phyloP scores from a whole-genome alignment of 2,329 filamentous ascomycete genomes.

The Chaetomiaceae sp. region DNA sequence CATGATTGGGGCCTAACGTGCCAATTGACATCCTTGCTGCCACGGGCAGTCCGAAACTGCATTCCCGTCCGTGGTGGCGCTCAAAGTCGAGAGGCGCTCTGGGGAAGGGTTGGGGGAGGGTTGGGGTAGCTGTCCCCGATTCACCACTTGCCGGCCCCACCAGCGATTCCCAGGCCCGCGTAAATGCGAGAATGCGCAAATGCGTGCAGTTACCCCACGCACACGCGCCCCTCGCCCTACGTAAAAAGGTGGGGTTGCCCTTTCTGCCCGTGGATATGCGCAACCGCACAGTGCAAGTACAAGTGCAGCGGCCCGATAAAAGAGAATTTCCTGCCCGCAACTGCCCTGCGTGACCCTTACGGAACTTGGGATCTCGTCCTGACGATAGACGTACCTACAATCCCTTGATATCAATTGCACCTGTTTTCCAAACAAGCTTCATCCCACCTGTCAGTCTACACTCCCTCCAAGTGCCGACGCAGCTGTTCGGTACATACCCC shows the following conservation, averaged over 20 bases:
- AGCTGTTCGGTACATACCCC: too few species aligned
- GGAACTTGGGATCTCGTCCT: too few species aligned
- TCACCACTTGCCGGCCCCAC: conserved; percentile 13
- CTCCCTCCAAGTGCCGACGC: too few species aligned
- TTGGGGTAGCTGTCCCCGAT: background rate
- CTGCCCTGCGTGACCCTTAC: background rate
- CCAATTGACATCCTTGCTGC: conserved; percentile 11
- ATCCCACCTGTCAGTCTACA: too few species aligned
- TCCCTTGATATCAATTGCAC: too few species aligned
- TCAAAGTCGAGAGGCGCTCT: background rate
- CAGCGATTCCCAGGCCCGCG: background rate
- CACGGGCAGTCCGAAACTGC: background rate
- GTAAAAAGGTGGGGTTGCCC: conserved; percentile 19
- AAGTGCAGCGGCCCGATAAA: conserved; percentile 5
- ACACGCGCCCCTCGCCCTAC: conserved; percentile 6
- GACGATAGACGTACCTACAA: too few species aligned
- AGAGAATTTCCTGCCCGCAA: conserved; percentile 7
- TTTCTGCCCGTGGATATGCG: background rate
- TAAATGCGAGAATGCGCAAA: background rate
- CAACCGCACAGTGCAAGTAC: too few species aligned
- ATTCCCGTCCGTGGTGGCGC: too few species aligned
- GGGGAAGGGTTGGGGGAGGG: background rate
- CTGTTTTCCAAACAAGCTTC: too few species aligned
- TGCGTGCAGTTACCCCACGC: conserved; percentile 14
- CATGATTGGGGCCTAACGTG: conserved; percentile 6